Percentiles rank a stretch among this genome's conserved stretches.
Conservation (phyloP, 441 rosid genomes). For the Populus trichocarpa region DNA sequence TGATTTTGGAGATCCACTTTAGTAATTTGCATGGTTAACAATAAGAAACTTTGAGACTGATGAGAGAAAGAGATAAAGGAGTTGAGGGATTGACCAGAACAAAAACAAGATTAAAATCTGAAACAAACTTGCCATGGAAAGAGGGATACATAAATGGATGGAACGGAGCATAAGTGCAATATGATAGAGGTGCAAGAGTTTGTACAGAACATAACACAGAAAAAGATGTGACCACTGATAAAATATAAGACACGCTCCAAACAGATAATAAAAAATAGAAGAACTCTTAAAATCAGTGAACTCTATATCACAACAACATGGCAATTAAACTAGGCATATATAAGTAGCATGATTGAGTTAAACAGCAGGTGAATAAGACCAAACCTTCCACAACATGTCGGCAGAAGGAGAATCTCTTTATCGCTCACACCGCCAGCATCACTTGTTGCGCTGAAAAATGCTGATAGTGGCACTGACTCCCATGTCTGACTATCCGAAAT, state of each 20-base stretch:
- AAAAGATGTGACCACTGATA: neutral
- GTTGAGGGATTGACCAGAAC: neutral
- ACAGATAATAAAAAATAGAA: neutral
- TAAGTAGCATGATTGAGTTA: neutral
- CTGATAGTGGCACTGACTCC: slow-evolving; percentile 70
- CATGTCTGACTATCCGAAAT: slow-evolving; percentile 76
- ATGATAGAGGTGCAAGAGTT: neutral
- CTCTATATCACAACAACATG: neutral
- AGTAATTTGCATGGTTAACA: neutral
- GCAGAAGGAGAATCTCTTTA: slow-evolving; percentile 53
- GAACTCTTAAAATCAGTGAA: neutral
- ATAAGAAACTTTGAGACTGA: neutral
- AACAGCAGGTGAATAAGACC: neutral
- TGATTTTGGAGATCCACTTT: neutral
- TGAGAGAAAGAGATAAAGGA: neutral
- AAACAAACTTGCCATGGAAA: neutral
- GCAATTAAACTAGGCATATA: neutral
- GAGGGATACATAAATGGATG: neutral
- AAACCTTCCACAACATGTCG: slow-evolving; percentile 75
- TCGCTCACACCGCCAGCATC: slow-evolving; percentile 40
- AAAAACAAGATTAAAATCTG: neutral
- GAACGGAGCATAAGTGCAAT: neutral
- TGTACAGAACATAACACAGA: neutral
- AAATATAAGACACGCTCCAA: neutral
- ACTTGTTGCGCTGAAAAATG: slow-evolving; percentile 37